Base-by-base conservation (phyloP, 768 basidiomycete genomes). In the Coprinopsis strossmayeri region DNA sequence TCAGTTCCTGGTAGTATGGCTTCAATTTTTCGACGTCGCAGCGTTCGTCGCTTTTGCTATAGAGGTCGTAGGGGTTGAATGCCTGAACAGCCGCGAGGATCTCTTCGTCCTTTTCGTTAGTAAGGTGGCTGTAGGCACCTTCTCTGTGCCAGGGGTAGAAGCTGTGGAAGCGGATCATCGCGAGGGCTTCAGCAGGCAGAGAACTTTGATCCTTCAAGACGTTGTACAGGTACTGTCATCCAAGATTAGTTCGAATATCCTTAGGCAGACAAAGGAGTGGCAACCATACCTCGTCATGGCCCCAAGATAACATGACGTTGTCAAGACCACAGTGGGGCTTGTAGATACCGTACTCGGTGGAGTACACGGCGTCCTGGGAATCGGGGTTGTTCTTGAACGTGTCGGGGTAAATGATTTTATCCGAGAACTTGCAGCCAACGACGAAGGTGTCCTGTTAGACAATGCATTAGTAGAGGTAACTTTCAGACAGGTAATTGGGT, bases 61-160 rank as follows among this genome's bases (percentile, higher is more conserved):
- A 96, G 5, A 96, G 77, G 60, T 94, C 92, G 65, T 94, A 95
- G 0, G 92, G 91, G 66, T 94, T 95, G 77, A 95, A 95, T 0
- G 84, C 84, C 38, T 77, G 76, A 24, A 91, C 90, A 13, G 90
- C 91, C 34, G 73, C 78, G 26, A 91, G 77, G 17, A 78, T 71
- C 46, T 68, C 68, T 50, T 65, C 55, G 63, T 91, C 88, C 46
- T 82, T 80, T 15, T 84, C 84, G 61, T 82, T 82, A 53, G 79
- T 83, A 40, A 95, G 78, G 60, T 93, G 84, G 18, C 64, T 61
- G 69, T 95, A 95, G 0, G 91, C 92, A 47, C 76, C 76, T 60
- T 93, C 92, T 35, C 91, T 77, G 65, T 95, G 92, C 91, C 90
- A 93, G 23, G 92, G 91, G 68, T 94, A 95, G 74, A 94, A 95